Base-by-base conservation (phyloP, 2,329 filamentous ascomycete genomes). In the Neofusicoccum ribis region DNA sequence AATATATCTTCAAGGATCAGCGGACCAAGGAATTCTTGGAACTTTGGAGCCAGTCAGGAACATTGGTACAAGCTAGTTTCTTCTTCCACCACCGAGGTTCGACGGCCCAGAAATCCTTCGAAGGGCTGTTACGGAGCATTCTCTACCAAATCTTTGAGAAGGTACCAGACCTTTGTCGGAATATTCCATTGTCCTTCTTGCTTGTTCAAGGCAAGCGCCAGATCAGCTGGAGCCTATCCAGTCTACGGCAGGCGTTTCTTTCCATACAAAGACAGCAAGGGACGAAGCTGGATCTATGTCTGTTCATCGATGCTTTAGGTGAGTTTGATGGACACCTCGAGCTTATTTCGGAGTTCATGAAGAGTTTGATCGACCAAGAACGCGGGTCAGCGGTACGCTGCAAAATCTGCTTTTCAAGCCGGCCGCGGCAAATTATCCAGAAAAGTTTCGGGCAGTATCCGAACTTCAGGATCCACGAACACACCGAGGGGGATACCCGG, bases 51-150 rank as follows among this genome's bases (percentile, higher is more conserved):
- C 68, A 44, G 0, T 62, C 65, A 0, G 67, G 68, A 2, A 69
- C 70, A 1, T 64, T 79, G 3, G 63, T 78, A 0, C 71, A 76
- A 46, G 74, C 74, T 1, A 71, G 68, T 6, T 79, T 79, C 66
- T 83, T 79, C 67, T 80, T 83, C 67, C 83, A 80, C 73, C 76
- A 75, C 50, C 71, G 75, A 0, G 81, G 81, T 0, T 76, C 72
- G 2, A 58, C 66, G 1, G 71, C 79, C 31, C 80, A 83, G 46
- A 80, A 77, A 61, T 80, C 79, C 0, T 74, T 77, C 17, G 70
- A 76, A 37, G 82, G 81, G 0, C 72, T 84, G 0, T 66, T 82
- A 1, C 73, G 69, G 67, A 74, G 70, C 9, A 68, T 74, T 0
- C 64, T 82, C 2, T 78, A 76, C 63, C 73, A 81, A 39, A 75